A percentile compares a stretch with the other conserved stretches of the same genome.
Evolutionary conservation across 345 rosid species (phyloP).

Genomic region (Cardamine occulta): DNA sequence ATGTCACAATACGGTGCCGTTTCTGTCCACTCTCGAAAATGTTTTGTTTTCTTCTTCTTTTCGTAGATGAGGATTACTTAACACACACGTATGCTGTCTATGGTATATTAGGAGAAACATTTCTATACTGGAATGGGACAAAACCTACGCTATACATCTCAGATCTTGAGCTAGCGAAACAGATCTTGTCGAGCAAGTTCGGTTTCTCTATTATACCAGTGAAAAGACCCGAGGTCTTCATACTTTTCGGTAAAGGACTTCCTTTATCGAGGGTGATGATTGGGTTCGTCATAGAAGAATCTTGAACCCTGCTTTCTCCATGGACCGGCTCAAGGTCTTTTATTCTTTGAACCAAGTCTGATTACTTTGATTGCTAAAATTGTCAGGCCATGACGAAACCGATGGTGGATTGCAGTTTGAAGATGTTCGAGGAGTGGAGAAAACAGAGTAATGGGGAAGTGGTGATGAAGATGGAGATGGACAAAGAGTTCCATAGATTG

Average conservation of each 20-base stretch:
- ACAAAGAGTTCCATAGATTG: slow-evolving; percentile 42
- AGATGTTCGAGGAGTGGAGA: slow-evolving; percentile 50
- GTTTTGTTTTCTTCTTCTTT: too few relatives aligned
- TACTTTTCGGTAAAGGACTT: slow-evolving; percentile 48
- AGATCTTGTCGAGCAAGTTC: slow-evolving; percentile 48
- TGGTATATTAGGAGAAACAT: slow-evolving; percentile 46
- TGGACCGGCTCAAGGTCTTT: slow-evolving; percentile 53
- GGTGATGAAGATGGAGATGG: slow-evolving; percentile 31
- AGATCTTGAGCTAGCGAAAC: slow-evolving; percentile 48
- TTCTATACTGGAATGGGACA: slow-evolving; percentile 54
- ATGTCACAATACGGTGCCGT: neutral
- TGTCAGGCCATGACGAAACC: slow-evolving; percentile 3
- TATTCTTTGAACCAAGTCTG: too few relatives aligned
- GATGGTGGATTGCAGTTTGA: slow-evolving; percentile 39
- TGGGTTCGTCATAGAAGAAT: slow-evolving; percentile 52
- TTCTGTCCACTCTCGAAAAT: too few relatives aligned
- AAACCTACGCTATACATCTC: slow-evolving; percentile 47
- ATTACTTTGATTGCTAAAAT: neutral
- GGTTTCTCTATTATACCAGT: slow-evolving; percentile 43
- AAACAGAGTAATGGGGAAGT: slow-evolving; percentile 4
- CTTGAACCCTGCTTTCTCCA: slow-evolving; percentile 54
- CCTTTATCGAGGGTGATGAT: slow-evolving; percentile 42
- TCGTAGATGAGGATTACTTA: too few relatives aligned
- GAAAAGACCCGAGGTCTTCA: slow-evolving; percentile 13
- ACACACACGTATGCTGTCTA: too few relatives aligned